Base-by-base conservation (phyloP, 805 yeast genomes). In the Zygoascus flipseniorum region DNA sequence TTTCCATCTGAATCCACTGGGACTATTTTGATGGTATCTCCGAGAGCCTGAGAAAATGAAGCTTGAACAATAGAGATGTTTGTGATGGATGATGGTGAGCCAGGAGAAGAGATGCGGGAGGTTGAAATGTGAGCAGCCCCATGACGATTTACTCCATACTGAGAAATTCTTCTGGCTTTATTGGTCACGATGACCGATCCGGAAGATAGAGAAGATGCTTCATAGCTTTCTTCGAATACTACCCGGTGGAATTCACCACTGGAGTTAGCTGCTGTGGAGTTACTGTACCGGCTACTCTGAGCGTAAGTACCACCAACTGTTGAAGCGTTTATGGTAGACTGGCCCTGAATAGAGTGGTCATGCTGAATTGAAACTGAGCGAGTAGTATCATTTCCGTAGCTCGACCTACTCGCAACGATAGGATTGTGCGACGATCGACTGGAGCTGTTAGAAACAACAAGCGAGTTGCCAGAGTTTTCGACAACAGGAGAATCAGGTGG, bases 11-110 rank as follows among this genome's bases (percentile, higher is more conserved):
- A 68, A 2, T 62, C 65, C 3, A 58, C 60, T n/a, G 65, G 58
- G 43, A 78, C 67, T 3, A 75, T 65, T 1, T 75, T 67, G 8
- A 77, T 76, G 32, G 79, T 63, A 19, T 65, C 65, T 51, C 65
- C 71, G 51, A 69, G 71, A 0, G 75, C 71, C 52, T 73, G 69
- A 2, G 78, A 68, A 55, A 76, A 78, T 1, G 80, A 72, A 9
- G 72, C 49, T 10, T 68, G 66, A 5, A 77, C 55, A 37, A 71
- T 73, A 9, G 78, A 71, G 1, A 69, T 59, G 32, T 68, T 65
- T 0, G 81, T 78, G 1, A 72, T 73, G 3, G 52, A 26, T 13
- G 26, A 23, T n/a, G 39, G 39, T 35, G 39, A 35, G 13, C 39
- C 39, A n/a, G 39, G 39, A 8, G 39, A 35, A 5, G 39, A 35